A percentile compares a stretch with the other conserved stretches of the same genome.
Evolutionary conservation across 495 filamentous ascomycete species (phyloP).

Genomic region (Arthonia radiata): DNA sequence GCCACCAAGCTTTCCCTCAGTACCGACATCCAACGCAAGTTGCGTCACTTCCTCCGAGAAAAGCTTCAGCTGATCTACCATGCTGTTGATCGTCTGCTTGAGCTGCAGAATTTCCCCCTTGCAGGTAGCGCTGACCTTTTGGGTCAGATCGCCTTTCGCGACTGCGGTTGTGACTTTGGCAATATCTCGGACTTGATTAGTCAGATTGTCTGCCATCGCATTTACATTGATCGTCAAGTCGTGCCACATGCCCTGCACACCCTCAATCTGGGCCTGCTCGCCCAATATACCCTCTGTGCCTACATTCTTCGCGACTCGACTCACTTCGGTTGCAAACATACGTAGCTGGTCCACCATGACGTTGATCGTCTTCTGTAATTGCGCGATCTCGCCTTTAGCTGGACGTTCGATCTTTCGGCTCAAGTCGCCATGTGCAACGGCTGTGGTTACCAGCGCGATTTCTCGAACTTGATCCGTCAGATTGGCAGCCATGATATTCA

Average conservation of each 20-base stretch:
- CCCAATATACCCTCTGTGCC: slow-evolving; percentile 93
- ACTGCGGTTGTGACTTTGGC: slow-evolving; percentile 97
- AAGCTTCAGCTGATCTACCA: slow-evolving; percentile 93
- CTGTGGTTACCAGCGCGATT: slow-evolving; percentile 93
- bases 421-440: slow-evolving; percentile 82
- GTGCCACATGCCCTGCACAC: slow-evolving; percentile 94
- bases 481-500: slow-evolving; percentile 98
- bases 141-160: slow-evolving; percentile 83
- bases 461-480: slow-evolving; percentile 94
- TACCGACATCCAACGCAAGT: slow-evolving; percentile 91
- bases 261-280: slow-evolving; percentile 87
- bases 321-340: slow-evolving; percentile 94
- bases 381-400: slow-evolving; percentile 84
- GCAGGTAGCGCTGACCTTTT: slow-evolving; percentile 91
- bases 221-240: slow-evolving; percentile 96
- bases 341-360: slow-evolving; percentile 97
- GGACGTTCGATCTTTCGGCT: slow-evolving; percentile 91
- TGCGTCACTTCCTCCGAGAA: slow-evolving; percentile 96
- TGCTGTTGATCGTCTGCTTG: slow-evolving; percentile 94
- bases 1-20: slow-evolving; percentile 81
- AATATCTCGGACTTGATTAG: slow-evolving; percentile 93
- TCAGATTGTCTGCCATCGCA: slow-evolving; percentile 93
- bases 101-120: slow-evolving; percentile 89
- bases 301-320: slow-evolving; percentile 84
- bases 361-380: slow-evolving; percentile 91